Percentiles rank a stretch among this genome's conserved stretches.
Evolutionary conservation across 305 asterid species (phyloP).

Genomic region (Stenogyne calaminthoides): DNA sequence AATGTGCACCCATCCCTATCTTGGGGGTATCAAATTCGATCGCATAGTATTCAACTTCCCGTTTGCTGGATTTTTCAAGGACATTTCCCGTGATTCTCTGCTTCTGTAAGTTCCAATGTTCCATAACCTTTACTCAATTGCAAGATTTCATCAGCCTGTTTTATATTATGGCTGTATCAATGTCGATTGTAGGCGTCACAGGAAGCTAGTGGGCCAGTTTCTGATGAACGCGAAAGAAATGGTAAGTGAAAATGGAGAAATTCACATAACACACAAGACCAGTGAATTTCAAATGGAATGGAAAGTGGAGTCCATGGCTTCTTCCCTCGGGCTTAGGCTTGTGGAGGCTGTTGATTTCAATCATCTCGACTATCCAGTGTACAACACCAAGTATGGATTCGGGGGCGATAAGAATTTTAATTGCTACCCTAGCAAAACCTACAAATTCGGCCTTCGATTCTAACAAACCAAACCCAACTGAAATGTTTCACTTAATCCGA

Average conservation of each 20-base stretch:
- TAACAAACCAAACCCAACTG: too few relatives aligned
- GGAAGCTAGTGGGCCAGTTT: constrained; percentile 35
- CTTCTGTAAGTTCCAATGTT: constrained; percentile 26
- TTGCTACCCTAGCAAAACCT: constrained; percentile 43
- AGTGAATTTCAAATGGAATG: constrained; percentile 27
- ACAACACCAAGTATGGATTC: constrained; percentile 41
- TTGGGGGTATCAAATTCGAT: constrained; percentile 23
- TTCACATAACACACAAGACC: constrained; percentile 51
- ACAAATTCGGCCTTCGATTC: constrained; percentile 41
- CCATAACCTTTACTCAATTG: not conserved
- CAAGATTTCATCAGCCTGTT: not conserved
- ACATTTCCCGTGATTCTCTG: not conserved
- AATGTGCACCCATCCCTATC: constrained; percentile 15
- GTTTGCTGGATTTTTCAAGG: constrained; percentile 36
- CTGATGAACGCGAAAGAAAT: constrained; percentile 37
- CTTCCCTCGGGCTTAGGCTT: constrained; percentile 33
- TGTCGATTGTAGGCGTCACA: constrained; percentile 29
- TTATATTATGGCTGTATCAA: too few relatives aligned
- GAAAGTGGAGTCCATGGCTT: constrained; percentile 28
- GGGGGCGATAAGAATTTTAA: constrained; percentile 41
- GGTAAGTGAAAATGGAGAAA: constrained; percentile 38
- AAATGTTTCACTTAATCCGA: too few relatives aligned
- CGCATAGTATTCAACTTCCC: constrained; percentile 43
- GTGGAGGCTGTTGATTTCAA: constrained; percentile 30
- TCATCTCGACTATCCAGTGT: constrained; percentile 31